Base-by-base conservation (phyloP, 768 basidiomycete species). In the Sporobolomyces roseus region DNA sequence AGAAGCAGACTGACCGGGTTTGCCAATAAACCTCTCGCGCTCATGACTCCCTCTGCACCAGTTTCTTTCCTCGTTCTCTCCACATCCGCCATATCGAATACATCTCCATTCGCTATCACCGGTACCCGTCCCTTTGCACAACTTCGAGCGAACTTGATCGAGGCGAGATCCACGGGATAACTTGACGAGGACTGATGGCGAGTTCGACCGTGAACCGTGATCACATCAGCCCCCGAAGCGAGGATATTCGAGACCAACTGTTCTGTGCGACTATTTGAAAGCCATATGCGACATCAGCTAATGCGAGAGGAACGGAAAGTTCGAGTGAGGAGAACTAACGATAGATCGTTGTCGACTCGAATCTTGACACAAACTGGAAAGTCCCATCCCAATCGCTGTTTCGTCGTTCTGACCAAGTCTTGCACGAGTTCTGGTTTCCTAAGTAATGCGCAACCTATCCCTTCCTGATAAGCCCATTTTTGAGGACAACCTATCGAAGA, bases 361-460 rank as follows among this genome's bases (percentile, higher is more conserved):
- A 83, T 83, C 77, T 83, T 83, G 45, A 83, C 78, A 53, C 77
- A 78, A 35, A 83, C 79, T n/a, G 79, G 79, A 64, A 77, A 82
- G n/a, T 76, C 70, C 74, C 78, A 79, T 0, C 81, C 82, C 36
- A 82, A 72, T 7, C 82, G 73, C 51, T 76, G 79, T 38, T 81
- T 79, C 8, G 81, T 80, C 0, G 76, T 71, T 23, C 78, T 71
- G 7, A 83, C 79, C 72, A 83, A 79, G 66, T 83, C 81, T 17
- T 77, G 74, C 2, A 82, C 81, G 27, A 79, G 62, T 53, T 83
- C 80, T 1, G 82, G 82, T 65, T 82, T 79, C 0, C 82, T 73
- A 0, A 83, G 75, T 0, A 83, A 74, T 8, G 78, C 82, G 43
- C 78, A 81, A 1, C 82, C 82, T 35, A 83, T 80, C 1, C 80